These are phyloP conservation scores for Liriodendron chinense DNA, from an alignment of 164 flowering plant species.

Conservation along the genomic window DNA sequence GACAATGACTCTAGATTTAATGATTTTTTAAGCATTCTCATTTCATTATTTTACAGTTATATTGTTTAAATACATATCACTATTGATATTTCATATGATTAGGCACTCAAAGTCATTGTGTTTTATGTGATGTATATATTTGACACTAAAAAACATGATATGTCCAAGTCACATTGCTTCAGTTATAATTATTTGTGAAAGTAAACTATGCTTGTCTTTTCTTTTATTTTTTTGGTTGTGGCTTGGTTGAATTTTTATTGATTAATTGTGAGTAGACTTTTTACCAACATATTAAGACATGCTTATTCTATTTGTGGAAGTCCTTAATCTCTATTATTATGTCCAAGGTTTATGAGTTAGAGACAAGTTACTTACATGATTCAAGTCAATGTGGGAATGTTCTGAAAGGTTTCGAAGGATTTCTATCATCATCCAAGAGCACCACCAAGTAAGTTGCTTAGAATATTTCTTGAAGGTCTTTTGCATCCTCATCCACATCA, in stretches of 20 bases:
- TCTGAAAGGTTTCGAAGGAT: conserved; percentile 92
- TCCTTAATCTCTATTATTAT: not conserved
- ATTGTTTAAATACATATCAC: not conserved
- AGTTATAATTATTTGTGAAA: no score
- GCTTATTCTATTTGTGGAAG: not conserved
- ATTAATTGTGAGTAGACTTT: no score
- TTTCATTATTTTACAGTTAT: no score
- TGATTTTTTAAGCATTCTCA: not conserved
- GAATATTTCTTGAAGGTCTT: not conserved
- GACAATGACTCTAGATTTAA: no score
- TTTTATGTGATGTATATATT: not conserved
- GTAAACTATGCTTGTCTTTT: no score
- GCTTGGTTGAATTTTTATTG: no score
- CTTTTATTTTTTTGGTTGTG: no score
- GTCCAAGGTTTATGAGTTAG: conserved; percentile 81
- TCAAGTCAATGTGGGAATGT: conserved; percentile 96
- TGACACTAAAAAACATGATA: not conserved
- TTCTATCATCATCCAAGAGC: conserved; percentile 85
- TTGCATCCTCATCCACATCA: not conserved
- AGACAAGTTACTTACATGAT: conserved; percentile 92
- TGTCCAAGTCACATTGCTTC: not conserved
- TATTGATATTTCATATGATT: not conserved
- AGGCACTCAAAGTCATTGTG: not conserved
- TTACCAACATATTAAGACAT: not conserved
- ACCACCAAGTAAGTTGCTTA: conserved; percentile 55